Base-by-base conservation (phyloP, 192 early-diverging fungal species). In the Rhizophagus clarus region DNA sequence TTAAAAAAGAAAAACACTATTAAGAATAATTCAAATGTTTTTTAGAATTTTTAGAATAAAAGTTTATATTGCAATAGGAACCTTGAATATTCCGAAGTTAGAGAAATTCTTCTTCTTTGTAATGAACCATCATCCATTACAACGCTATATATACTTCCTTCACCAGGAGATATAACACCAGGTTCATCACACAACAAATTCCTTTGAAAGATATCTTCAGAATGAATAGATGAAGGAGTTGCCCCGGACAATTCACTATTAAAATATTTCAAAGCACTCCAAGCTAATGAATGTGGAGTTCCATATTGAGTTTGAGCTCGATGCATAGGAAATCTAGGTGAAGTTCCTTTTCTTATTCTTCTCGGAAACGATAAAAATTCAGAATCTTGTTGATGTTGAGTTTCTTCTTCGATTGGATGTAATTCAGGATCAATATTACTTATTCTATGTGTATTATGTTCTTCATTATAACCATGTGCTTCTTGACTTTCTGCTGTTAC, bases 91-190 rank as follows among this genome's bases (percentile, higher is more conserved):
- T 62, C 56, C 9, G 74, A 76, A 34, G 56, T 76, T 34, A 76
- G 37, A 61, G 74, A 76, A 62, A 76, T 34, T 37, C 60, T 76
- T 32, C 74, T 49, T 10, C 31, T 49, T 76, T 76, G 74, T 40
- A 22, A 20, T 62, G 74, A 42, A 37, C 74, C 74, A 76, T 76
- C 74, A 76, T 76, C 74, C 74, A 76, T 76, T 34, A 76, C 45
- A 31, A 76, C 74, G 42, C 74, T 62, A 37, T 29, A 76, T 12
- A 76, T 20, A 61, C 74, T 62, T 37, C 12, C 32, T 1, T 20
- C 60, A 42, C 24, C 45, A 15, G 32, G 20, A 24, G 61, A n/a
- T 4, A 60, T 60, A 7, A 15, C 12, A 34, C 3, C n/a, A 26
- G 29, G 42, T 14, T 34, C n/a, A 40, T 71, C 31, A 76, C 29